Evolutionary conservation across 2,329 filamentous ascomycete species (phyloP), one percentile per base, ranked within the genome.

Genomic region (Aspergillus luchuensis): DNA sequence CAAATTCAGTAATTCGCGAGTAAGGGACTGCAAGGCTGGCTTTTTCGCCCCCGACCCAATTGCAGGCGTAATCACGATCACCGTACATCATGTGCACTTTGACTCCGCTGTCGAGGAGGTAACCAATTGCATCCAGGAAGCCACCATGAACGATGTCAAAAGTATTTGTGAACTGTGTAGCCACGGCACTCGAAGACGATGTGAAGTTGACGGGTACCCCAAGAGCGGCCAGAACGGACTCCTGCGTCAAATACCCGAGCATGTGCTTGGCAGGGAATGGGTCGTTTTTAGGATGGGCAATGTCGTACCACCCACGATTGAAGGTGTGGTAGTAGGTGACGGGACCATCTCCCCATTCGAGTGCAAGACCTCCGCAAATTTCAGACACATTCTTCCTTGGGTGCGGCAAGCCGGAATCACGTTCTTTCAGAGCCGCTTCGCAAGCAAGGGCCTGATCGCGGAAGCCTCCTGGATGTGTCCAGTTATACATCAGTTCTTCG

Each of bases 151-250:
- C 52, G 38, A 30, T 10, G 8, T 83, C 79, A 33, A 78, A 79
- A 8, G 77, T 79, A 3, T 61, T 61, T 1, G 57, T 17, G 65
- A 86, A 86, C 0, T 78, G 79, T 11, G 62, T 56, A 3, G 70
- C 69, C 0, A 84, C 82, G 6, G 78, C 72, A 1, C 55, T 51
- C 5, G 75, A 78, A 11, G 70, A 69, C 8, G 71, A 67, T 0
- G 83, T 82, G 75, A 79, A 87, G 68, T 87, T 87, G 6, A 86
- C 68, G 0, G 83, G 82, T 0, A 84, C 81, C 11, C 85, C 86
- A 0, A 88, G 78, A 1, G 81, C 82, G 4, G 71, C 68, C 66
- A 86, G 84, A 1, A 86, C 81, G 57, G 80, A 78, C 0, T 77
- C 74, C 58, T 83, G 79, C 65, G 82, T 84, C 19, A 88, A 76